Percentiles rank a stretch among this genome's conserved stretches.
phyloP scores from a whole-genome alignment of 2,329 filamentous ascomycete genomes.

The Thielaviopsis euricoi region DNA sequence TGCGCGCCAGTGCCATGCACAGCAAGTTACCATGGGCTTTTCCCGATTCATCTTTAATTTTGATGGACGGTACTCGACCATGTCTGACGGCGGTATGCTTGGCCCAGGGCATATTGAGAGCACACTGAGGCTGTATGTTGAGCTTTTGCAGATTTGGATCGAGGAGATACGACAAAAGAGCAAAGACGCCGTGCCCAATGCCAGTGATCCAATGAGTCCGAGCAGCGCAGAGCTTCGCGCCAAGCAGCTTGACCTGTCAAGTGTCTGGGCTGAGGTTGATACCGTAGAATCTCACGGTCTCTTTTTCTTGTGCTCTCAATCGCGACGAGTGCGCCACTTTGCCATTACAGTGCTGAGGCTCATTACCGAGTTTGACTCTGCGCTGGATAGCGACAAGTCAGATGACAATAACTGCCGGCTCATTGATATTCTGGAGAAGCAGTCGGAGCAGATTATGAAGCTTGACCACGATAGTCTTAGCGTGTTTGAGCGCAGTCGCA shows the following conservation, averaged over 20 bases:
- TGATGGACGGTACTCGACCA: constrained; percentile 90
- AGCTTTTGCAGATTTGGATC: constrained; percentile 91
- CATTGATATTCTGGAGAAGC: constrained; percentile 82
- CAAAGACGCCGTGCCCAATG: constrained; percentile 51
- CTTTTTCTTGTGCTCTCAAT: constrained; percentile 95
- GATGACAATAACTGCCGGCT: constrained; percentile 42
- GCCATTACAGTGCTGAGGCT: constrained; percentile 84
- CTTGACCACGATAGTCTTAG: constrained; percentile 85
- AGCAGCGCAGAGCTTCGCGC: constrained; percentile 46
- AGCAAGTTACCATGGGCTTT: constrained; percentile 93
- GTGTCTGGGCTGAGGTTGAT: constrained; percentile 83
- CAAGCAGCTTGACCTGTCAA: constrained; percentile 68
- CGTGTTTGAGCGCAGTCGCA: constrained; percentile 76
- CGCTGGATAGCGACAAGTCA: constrained; percentile 46
- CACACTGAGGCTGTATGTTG: constrained; percentile 80
- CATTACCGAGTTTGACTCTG: constrained; percentile 84
- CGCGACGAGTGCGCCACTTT: constrained; percentile 71
- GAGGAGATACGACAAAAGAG: constrained; percentile 85
- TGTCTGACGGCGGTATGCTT: constrained; percentile 94
- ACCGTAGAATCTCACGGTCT: constrained; percentile 92
- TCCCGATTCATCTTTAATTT: constrained; percentile 97
- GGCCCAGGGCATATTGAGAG: constrained; percentile 89
- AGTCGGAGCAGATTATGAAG: constrained; percentile 76
- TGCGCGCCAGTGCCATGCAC: constrained; percentile 78
- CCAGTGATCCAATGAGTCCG: constrained; percentile 19